Evolutionary conservation across 345 rosid genomes (phyloP), one percentile per base, ranked within the genome.

Genomic region (Eucalyptus cloeziana): DNA sequence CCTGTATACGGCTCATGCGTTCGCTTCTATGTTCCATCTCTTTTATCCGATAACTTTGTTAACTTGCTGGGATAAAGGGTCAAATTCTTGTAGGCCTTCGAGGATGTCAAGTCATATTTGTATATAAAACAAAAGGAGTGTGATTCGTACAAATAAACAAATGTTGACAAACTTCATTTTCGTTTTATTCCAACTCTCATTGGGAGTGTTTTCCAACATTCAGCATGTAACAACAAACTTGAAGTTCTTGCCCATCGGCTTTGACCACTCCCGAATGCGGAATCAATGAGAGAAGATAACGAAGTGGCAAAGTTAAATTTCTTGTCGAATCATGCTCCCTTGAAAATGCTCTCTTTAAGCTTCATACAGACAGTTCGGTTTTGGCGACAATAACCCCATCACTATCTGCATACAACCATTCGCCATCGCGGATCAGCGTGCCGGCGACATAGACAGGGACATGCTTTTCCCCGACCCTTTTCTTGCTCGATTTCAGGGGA

Each of bases 331-430:
- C 81, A 21, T 21, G 85, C 85, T 40, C 14, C 47, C 81, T 37
- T 17, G 47, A 40, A 76, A 76, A 33, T 5, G 85, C 0, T 76
- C 47, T 21, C 16, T 76, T 40, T 24, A 21, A 76, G 24, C 40
- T 17, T 94, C 92, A 95, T 54, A 93, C 88, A 31, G 96, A 93
- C 19, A 96, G 92, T 91, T 96, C 98, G 5, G 90, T 85, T 89
- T 91, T 94, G 45, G 98, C 96, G 89, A 96, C 92, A 45, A 97
- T 93, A 91, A 95, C 54, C 67, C 99, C 98, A 90, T 97, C 99
- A 33, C 94, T 94, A 88, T 97, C 99, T 71, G 97, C 98, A 90
- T 95, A 96, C 89, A 97, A 86, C 99, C 99, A 96, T 87, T 97
- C 99, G 37, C 98, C 97, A 12, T 96, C 95, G 16, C 87, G 93